Conservation (phyloP, 768 basidiomycete species). For the Boletus insuetus region DNA sequence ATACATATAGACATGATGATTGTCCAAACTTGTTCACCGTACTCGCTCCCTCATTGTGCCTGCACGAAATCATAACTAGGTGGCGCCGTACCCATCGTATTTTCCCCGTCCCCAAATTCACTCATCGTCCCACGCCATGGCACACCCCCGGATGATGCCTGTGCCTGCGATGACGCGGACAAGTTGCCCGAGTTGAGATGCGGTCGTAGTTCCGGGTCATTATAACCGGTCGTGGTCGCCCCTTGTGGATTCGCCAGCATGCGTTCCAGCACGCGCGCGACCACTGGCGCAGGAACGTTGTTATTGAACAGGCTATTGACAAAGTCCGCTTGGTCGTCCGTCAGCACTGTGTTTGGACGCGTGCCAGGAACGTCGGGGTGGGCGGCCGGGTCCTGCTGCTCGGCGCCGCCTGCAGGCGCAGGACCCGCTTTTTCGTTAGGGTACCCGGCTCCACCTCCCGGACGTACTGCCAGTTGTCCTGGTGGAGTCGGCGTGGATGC, state of each 20-base stretch:
- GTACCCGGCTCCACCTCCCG: neutral
- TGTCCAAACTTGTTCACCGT: too few relatives aligned
- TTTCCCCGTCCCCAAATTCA: conserved; percentile 33
- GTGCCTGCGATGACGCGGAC: neutral
- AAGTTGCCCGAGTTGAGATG: neutral
- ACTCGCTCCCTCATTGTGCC: neutral
- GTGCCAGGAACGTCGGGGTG: neutral
- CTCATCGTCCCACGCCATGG: conserved; percentile 40
- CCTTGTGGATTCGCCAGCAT: conserved; percentile 22
- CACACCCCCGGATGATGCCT: neutral
- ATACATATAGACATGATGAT: too few relatives aligned
- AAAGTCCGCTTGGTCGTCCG: conserved; percentile 26
- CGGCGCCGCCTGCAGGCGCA: neutral
- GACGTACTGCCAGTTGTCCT: neutral
- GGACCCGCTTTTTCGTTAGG: conserved; percentile 14
- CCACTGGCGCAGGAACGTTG: conserved; percentile 25
- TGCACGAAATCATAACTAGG: conserved; percentile 24
- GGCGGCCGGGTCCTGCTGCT: neutral
- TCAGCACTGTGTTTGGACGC: conserved; percentile 2
- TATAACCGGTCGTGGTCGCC: conserved; percentile 5
- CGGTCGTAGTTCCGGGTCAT: conserved; percentile 14
- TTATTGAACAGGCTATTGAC: conserved; percentile 24
- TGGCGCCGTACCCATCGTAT: conserved; percentile 24
- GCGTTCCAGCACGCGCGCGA: conserved; percentile 26
- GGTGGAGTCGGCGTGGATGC: neutral